Evolutionary conservation across 2,329 filamentous ascomycete species (phyloP).

Genomic region (Neonectria hederae): DNA sequence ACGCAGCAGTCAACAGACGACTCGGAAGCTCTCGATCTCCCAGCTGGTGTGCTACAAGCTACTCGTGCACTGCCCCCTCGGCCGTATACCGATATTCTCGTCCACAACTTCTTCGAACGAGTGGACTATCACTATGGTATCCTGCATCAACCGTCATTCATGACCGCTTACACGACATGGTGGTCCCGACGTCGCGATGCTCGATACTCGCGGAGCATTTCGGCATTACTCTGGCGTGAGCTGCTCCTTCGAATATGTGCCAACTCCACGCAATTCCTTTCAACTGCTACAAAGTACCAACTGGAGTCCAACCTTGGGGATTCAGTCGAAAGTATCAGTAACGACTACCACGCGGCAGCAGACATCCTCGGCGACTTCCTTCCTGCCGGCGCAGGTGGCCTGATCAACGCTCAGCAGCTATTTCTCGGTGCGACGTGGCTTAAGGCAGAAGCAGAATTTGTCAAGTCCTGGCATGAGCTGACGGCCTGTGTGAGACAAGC

Average conservation of each 20-base stretch:
- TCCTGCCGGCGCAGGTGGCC: background rate
- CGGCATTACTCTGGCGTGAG: background rate
- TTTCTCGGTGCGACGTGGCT: conserved; percentile 1
- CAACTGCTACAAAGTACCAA: background rate
- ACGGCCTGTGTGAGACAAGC: background rate
- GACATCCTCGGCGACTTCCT: background rate
- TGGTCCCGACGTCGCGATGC: background rate
- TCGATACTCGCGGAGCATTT: background rate
- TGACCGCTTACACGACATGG: background rate
- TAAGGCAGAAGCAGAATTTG: conserved; percentile 2
- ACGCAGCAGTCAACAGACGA: background rate
- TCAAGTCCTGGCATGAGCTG: background rate
- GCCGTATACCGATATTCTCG: background rate
- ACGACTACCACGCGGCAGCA: background rate
- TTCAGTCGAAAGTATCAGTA: background rate
- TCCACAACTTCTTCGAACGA: background rate
- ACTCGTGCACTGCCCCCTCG: background rate
- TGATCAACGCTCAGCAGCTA: background rate
- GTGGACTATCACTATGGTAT: background rate
- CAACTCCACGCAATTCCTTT: background rate
- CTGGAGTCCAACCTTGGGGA: conserved; percentile 1
- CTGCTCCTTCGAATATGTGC: background rate
- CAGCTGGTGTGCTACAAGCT: background rate
- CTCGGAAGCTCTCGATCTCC: background rate
- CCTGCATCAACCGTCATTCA: background rate